Base-by-base conservation (phyloP, 768 basidiomycete species). In the Tricholoma sp. region DNA sequence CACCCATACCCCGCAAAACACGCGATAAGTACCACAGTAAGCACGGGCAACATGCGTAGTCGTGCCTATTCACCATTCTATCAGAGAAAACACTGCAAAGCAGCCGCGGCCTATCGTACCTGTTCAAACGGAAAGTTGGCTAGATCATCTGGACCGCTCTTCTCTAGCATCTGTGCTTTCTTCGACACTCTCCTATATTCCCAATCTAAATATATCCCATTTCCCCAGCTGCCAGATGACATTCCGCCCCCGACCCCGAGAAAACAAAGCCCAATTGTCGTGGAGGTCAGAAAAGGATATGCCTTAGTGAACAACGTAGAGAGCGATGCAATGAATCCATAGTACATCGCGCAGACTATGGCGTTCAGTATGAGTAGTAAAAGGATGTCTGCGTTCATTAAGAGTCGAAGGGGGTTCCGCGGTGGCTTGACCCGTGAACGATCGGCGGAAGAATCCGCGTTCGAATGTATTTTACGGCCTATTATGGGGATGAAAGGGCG, bases 221-320 rank as follows among this genome's bases (percentile, higher is more conserved):
- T 83, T 1, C 76, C 21, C n/a, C 75, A 66, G 18, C 83, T 79
- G 11, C 90, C 86, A 14, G 86, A 50, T 8, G 83, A 69, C 71
- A 85, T 84, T 0, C 92, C 94, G 14, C 82, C 79, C 1, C 91
- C 93, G 52, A 87, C 79, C 1, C 84, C 82, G 54, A 94, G 72
- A 72, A 86, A 94, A 67, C 88, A 92, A 4, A 94, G 70, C 2
- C 92, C 92, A 31, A 89, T 77, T 21, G 81, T 77, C 3, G 84
- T 83, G 59, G 89, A 80, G 56, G 69, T 79, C 18, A 91, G 74
- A 59, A 70, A 77, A 0, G 83, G 78, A 60, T 94, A 92, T 0
- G 77, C 72, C 1, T 69, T 59, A 51, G 76, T 72, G 65, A 91
- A 85, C 0, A 86, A 74, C 0, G 84, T 79, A 1, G 88, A 83